Evolutionary conservation across 495 filamentous ascomycete genomes (phyloP).

Genomic region (Polyplosphaeria fusca): DNA sequence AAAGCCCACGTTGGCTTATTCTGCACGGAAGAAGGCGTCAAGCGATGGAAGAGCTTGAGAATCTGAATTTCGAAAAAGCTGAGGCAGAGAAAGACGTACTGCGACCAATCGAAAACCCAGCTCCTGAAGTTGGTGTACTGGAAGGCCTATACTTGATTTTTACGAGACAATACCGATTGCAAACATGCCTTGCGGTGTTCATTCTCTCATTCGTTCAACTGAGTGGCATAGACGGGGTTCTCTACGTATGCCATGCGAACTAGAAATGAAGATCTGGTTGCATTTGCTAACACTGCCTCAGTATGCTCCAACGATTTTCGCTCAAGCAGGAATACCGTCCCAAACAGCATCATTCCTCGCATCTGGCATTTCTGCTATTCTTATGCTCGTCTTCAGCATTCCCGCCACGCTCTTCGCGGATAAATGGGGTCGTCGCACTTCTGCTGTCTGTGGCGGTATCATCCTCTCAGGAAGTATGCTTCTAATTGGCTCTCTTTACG

Average conservation of each 20-base stretch:
- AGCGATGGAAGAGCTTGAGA: slow-evolving; percentile 36
- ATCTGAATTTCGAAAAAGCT: slow-evolving; percentile 26
- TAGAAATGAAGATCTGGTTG: no score
- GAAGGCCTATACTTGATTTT: slow-evolving; percentile 33
- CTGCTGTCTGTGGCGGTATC: slow-evolving; percentile 30
- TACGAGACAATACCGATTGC: slow-evolving; percentile 32
- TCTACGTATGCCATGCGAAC: slow-evolving; percentile 37
- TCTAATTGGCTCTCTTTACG: slow-evolving; percentile 35
- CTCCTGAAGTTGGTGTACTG: slow-evolving; percentile 5
- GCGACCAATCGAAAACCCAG: background rate
- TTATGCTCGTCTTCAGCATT: slow-evolving; percentile 54
- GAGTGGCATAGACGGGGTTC: slow-evolving; percentile 51
- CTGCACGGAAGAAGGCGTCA: slow-evolving; percentile 41
- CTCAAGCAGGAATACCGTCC: slow-evolving; percentile 52
- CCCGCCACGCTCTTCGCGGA: slow-evolving; percentile 42
- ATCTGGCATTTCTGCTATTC: slow-evolving; percentile 54
- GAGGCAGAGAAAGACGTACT: slow-evolving; percentile 41
- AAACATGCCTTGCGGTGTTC: slow-evolving; percentile 48
- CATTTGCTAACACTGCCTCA: no score
- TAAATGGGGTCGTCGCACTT: slow-evolving; percentile 32
- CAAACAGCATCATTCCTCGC: slow-evolving; percentile 53
- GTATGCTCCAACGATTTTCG: slow-evolving; percentile 54
- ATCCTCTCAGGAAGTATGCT: slow-evolving; percentile 25
- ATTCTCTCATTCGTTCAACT: slow-evolving; percentile 52
- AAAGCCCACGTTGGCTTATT: slow-evolving; percentile 52